A percentile compares a stretch with the other conserved stretches of the same genome.
Conservation (phyloP, 768 basidiomycete species). For the Dioszegia hungarica region DNA sequence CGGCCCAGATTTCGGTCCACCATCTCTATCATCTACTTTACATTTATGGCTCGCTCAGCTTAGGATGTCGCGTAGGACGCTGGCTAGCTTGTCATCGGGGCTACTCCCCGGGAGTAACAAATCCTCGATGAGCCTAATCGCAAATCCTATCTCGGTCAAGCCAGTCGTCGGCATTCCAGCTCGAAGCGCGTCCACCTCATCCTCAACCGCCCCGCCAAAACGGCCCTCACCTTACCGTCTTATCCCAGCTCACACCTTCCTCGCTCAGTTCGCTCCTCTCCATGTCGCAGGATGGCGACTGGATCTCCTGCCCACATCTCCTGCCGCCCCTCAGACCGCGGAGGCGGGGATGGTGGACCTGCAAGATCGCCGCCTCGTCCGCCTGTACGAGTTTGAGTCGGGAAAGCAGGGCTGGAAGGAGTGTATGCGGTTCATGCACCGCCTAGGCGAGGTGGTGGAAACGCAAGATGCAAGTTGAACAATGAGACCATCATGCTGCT, state of each 20-base stretch:
- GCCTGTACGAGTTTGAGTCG: slow-evolving; percentile 18
- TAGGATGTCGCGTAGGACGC: too few species aligned
- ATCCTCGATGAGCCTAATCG: too few species aligned
- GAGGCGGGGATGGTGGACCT: slow-evolving; percentile 15
- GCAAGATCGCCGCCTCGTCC: slow-evolving; percentile 25
- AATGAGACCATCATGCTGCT: neutral
- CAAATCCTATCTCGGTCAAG: too few species aligned
- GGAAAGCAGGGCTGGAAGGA: slow-evolving; percentile 27
- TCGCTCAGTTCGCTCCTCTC: slow-evolving; percentile 31
- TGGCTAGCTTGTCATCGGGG: too few species aligned
- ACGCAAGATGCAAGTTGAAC: slow-evolving; percentile 29
- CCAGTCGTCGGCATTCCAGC: neutral
- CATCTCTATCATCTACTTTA: too few species aligned
- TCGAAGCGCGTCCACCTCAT: neutral
- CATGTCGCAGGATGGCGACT: slow-evolving; percentile 37
- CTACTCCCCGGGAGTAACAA: too few species aligned
- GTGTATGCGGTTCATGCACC: slow-evolving; percentile 2
- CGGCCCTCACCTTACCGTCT: slow-evolving; percentile 33
- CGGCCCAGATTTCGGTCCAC: too few species aligned
- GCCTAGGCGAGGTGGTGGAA: slow-evolving; percentile 11
- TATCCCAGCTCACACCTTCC: slow-evolving; percentile 23
- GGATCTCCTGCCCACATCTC: slow-evolving; percentile 7
- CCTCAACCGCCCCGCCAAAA: neutral
- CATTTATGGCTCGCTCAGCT: too few species aligned
- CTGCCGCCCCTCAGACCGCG: neutral